A percentile compares a stretch with the other conserved stretches of the same genome.
Evolutionary conservation across 768 basidiomycete species (phyloP).

Genomic region (Mycena vitilis): DNA sequence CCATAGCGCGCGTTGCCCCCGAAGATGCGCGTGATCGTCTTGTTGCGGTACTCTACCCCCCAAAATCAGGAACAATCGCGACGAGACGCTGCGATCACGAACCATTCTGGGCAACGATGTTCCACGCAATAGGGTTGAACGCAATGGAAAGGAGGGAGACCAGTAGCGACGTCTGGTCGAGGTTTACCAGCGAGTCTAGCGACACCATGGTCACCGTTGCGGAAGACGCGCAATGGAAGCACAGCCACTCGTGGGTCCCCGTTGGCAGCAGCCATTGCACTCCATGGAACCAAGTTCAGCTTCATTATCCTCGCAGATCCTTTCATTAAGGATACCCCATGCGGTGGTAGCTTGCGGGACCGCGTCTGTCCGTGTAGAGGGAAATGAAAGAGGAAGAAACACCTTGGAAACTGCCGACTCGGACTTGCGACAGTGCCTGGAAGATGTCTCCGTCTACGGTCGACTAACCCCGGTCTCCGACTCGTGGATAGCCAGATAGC

Average conservation of each 20-base stretch:
- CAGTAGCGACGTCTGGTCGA: constrained; percentile 72
- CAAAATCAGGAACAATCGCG: background rate
- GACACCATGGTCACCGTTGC: constrained; percentile 21
- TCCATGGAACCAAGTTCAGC: no score
- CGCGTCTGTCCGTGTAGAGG: no score
- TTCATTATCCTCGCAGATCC: no score
- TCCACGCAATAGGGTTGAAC: constrained; percentile 97
- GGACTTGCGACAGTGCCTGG: no score
- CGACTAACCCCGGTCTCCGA: no score
- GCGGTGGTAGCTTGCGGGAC: no score
- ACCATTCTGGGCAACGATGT: constrained; percentile 94
- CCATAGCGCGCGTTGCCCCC: constrained; percentile 79
- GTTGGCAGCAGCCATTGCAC: no score
- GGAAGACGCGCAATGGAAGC: background rate
- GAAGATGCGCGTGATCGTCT: constrained; percentile 87
- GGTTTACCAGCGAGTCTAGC: constrained; percentile 60
- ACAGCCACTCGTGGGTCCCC: background rate
- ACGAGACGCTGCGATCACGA: constrained; percentile 40
- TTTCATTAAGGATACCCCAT: no score
- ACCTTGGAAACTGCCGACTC: no score
- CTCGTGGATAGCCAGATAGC: no score
- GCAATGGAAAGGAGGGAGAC: constrained; percentile 75
- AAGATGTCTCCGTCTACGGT: no score
- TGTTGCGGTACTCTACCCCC: constrained; percentile 74
- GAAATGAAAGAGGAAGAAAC: no score